These are phyloP conservation scores for Aspergillus candidus DNA, from an alignment of 2,329 filamentous ascomycete species.

Conservation along the genomic window DNA sequence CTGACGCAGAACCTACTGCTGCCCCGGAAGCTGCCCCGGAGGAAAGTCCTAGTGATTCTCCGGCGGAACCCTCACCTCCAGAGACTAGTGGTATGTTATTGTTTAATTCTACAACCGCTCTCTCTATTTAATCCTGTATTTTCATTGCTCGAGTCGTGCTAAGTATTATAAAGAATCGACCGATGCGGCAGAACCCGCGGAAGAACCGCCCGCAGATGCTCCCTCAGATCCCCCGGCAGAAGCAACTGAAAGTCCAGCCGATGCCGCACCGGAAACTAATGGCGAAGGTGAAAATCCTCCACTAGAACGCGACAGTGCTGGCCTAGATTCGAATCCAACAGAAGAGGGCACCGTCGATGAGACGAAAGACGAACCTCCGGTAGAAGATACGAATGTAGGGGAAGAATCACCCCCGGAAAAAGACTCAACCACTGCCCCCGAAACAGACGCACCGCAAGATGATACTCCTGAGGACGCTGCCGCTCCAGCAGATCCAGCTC, in stretches of 20 bases:
- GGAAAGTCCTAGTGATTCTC: slow-evolving; percentile 18
- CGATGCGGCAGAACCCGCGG: slow-evolving; percentile 17
- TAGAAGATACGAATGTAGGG: slow-evolving; percentile 7
- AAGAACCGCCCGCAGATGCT: slow-evolving; percentile 7
- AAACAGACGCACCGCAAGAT: slow-evolving; percentile 11
- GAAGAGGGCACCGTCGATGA: background rate
- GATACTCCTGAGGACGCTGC: slow-evolving; percentile 2
- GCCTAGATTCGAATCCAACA: slow-evolving; percentile 3
- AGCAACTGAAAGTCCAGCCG: too few relatives aligned
- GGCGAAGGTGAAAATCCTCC: slow-evolving; percentile 16
- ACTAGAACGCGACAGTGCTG: slow-evolving; percentile 7
- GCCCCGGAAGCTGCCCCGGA: slow-evolving; percentile 15
- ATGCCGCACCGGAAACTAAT: slow-evolving; percentile 13
- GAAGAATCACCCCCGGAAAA: slow-evolving; percentile 10
- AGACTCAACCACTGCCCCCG: slow-evolving; percentile 11
- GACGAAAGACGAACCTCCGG: slow-evolving; percentile 1
- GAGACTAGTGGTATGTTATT: slow-evolving; percentile 27
- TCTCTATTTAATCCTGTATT: background rate
- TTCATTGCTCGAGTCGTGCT: slow-evolving; percentile 7
- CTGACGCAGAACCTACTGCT: slow-evolving; percentile 21
- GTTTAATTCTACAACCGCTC: background rate
- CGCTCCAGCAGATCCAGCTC: background rate
- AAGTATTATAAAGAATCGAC: slow-evolving; percentile 17
- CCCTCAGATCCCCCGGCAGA: too few relatives aligned
- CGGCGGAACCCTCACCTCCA: slow-evolving; percentile 20